Evolutionary conservation across 164 flowering plant genomes (phyloP), one percentile per base, ranked within the genome.

Genomic region (Taxillus chinensis): DNA sequence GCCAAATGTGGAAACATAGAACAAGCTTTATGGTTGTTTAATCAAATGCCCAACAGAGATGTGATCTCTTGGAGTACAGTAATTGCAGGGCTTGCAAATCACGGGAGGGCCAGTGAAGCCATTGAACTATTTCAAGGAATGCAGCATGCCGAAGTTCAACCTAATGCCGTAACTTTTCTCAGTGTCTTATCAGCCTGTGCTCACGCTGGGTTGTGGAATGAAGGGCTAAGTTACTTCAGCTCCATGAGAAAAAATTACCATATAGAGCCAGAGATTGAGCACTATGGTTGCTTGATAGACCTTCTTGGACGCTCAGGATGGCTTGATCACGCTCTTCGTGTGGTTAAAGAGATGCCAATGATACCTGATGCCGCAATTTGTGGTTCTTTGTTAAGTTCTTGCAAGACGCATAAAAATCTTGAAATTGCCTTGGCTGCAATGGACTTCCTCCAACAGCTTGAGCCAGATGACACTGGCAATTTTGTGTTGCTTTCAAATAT

Each of bases 61-160:
- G 79, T 83, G 37, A 76, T 81, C 38, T 77, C 84, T 15, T 78
- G 84, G 87, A 83, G 84, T 66, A 83, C 81, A 0, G 77, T 83
- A 80, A 77, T 80, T 39, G 67, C 48, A 15, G 82, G 83, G 49
- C 61, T 77, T 39, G 85, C 87, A 3, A 74, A 76, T 71, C 85
- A 83, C 57, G 87, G 85, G 13, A 77, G 65, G 58, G 83, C 82
- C 54, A 61, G 8, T 1, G 73, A 79, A 60, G 85, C 83, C 2
- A 73, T 78, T 48, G 62, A 73, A 37, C 46, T 75, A 54, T 83
- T 83, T 60, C 58, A 63, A 6, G 71, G 70, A 40, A 83, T 83
- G 88, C 70, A 71, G 68, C 67, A 17, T 62, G 45, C 71, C 40
- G 62, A 55, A 2, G 70, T 79, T 41, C 48, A 68, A 41, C 88